Conservation (phyloP, 2,329 filamentous ascomycete genomes). For the Pseudogymnoascus sp. region DNA sequence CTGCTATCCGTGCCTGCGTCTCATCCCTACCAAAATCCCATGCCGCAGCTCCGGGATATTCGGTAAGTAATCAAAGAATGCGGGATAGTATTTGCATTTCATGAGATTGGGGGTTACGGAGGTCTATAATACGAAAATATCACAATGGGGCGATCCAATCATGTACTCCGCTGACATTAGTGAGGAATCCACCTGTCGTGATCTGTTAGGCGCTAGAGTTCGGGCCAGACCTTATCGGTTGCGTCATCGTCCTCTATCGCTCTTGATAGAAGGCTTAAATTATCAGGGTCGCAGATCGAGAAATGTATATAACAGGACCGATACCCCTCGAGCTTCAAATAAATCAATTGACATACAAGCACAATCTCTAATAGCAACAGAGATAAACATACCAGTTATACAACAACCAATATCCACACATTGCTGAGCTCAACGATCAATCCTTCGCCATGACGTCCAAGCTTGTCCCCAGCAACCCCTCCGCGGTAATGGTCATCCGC, state of each 20-base stretch:
- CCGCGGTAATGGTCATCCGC: slow-evolving; percentile 83
- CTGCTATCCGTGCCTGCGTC: background rate
- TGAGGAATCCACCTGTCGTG: background rate
- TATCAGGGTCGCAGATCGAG: background rate
- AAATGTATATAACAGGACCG: background rate
- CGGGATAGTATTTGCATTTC: slow-evolving; percentile 1
- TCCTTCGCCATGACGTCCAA: background rate
- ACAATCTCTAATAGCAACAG: background rate
- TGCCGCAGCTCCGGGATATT: background rate
- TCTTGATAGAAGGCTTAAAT: background rate
- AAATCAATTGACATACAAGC: background rate
- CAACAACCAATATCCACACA: background rate
- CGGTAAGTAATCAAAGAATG: background rate
- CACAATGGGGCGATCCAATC: background rate
- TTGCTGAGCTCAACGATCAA: background rate
- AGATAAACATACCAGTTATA: background rate
- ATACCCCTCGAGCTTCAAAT: background rate
- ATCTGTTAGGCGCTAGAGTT: background rate
- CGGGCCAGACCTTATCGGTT: slow-evolving; percentile 2
- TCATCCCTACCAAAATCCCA: background rate
- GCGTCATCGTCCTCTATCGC: background rate
- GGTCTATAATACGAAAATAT: background rate
- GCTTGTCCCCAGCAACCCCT: slow-evolving; percentile 63
- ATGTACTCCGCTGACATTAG: background rate
- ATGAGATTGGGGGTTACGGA: background rate